A percentile compares a stretch with the other conserved stretches of the same genome.
These are phyloP conservation scores for Psidium guajava DNA, from an alignment of 345 rosid genomes.

Conservation along the genomic window DNA sequence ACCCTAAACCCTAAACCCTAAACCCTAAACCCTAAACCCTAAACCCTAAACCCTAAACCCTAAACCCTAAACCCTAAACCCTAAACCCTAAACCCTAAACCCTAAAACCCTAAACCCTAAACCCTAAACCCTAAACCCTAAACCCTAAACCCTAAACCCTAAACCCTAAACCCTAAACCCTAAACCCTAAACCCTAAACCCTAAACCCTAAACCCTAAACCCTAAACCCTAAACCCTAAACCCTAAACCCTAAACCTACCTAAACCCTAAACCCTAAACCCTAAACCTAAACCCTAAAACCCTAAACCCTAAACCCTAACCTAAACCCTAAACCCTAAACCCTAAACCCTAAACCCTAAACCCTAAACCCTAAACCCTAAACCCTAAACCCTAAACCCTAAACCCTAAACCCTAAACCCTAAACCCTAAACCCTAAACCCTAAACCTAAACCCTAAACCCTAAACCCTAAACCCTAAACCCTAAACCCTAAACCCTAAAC, in stretches of 20 bases:
- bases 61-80: background rate
- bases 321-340: constrained; percentile 1
- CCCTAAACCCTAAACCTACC: background rate
- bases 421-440: background rate
- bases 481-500: background rate
- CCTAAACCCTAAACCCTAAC: background rate
- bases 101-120: constrained; percentile 1
- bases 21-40: background rate
- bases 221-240: constrained; percentile 1
- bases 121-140: background rate
- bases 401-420: background rate
- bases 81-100: background rate
- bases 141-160: constrained; percentile 1
- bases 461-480: background rate
- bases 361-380: constrained; percentile 1
- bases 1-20: constrained; percentile 1
- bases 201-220: background rate
- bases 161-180: constrained; percentile 1
- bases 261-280: background rate
- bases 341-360: background rate
- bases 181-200: constrained; percentile 1
- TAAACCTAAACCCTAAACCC: background rate
- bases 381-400: constrained; percentile 1
- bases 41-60: background rate
- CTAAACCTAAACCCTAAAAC: background rate